These are phyloP conservation scores for Cryptosporidium bovis DNA, from an alignment of 169 alveolate genomes.

Conservation along the genomic window DNA sequence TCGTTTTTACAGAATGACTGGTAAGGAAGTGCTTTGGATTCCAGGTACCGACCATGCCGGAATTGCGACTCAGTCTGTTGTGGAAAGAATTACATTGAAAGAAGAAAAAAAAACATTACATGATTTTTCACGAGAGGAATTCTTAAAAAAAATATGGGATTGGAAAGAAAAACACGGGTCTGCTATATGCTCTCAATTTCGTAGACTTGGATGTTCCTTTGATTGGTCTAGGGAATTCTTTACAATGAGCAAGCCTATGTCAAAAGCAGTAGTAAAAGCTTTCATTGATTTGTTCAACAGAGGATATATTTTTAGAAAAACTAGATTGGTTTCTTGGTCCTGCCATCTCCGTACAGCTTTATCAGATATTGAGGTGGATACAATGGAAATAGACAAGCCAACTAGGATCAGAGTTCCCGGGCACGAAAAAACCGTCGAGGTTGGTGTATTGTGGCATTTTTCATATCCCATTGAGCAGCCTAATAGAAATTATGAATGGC, in stretches of 20 bases:
- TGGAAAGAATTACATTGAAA: conserved; percentile 94
- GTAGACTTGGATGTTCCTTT: conserved; percentile 91
- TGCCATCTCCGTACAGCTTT: conserved; percentile 97
- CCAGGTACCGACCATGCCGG: conserved; percentile 99
- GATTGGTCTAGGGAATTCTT: conserved; percentile 98
- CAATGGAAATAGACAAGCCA: conserved; percentile 92
- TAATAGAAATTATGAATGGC: conserved; percentile 76
- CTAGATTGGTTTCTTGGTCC: conserved; percentile 98
- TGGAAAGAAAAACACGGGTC: conserved; percentile 98
- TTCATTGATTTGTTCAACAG: conserved; percentile 92
- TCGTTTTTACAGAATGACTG: conserved; percentile 95
- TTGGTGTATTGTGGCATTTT: conserved; percentile 97
- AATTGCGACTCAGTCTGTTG: conserved; percentile 99
- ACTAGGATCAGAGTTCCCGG: conserved; percentile 85
- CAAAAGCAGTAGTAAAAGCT: conserved; percentile 96
- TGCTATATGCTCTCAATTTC: conserved; percentile 91
- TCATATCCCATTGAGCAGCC: conserved; percentile 91
- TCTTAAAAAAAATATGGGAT: conserved; percentile 94
- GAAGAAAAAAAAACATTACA: conserved; percentile 93
- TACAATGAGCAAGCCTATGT: conserved; percentile 93
- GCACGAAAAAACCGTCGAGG: conserved; percentile 91
- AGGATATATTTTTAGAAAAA: conserved; percentile 95
- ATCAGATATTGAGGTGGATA: conserved; percentile 98
- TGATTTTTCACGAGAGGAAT: conserved; percentile 96
- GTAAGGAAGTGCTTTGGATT: conserved; percentile 95